Base-by-base conservation (phyloP, 805 yeast species). In the Candida dendrica region DNA sequence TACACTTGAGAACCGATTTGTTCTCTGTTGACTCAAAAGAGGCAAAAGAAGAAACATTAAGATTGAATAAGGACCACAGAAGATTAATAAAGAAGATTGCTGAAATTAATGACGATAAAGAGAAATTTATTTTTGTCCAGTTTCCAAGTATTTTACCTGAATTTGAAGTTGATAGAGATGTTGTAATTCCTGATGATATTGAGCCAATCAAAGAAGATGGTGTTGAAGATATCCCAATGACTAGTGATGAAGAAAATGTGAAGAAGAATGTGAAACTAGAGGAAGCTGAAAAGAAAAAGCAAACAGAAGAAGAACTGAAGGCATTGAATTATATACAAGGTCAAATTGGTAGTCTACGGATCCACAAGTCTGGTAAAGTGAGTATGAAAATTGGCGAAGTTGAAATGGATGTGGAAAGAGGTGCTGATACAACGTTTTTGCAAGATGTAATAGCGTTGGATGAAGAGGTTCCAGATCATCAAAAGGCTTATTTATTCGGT, bases 291-390 rank as follows among this genome's bases (percentile, higher is more conserved):
- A n/a, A 39, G 14, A 36, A 44, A 14, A 49, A 48, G 9, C 41
- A 48, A 13, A 45, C 47, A 33, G 42, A 47, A 29, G 32, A 40
- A 37, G 35, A 37, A 31, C 47, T 40, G 14, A 45, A 44, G 29
- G 41, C 49, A 14, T 18, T 30, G 18, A 42, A 43, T 8, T 45
- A 34, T 4, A 50, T 42, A 18, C 61, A 64, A 33, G 96, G 96
- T 1, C 69, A 69, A 42, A 70, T 88, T 32, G 97, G 97, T 6
- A 69, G 74, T 9, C 55, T 91, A 29, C 75, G 91, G 42, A 69
- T 81, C 37, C 96, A 90, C 59, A 76, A 81, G 53, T 86, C 96
- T 1, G 98, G 98, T 3, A 85, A 76, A 56, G 60, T 88, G 17
- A 72, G 95, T 3, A 73, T 90, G 60, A 74, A 77, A 45, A 65